Percentiles rank a stretch among this genome's conserved stretches.
These are phyloP conservation scores for Lyophyllum semitale DNA, from an alignment of 768 basidiomycete genomes.

Conservation along the genomic window DNA sequence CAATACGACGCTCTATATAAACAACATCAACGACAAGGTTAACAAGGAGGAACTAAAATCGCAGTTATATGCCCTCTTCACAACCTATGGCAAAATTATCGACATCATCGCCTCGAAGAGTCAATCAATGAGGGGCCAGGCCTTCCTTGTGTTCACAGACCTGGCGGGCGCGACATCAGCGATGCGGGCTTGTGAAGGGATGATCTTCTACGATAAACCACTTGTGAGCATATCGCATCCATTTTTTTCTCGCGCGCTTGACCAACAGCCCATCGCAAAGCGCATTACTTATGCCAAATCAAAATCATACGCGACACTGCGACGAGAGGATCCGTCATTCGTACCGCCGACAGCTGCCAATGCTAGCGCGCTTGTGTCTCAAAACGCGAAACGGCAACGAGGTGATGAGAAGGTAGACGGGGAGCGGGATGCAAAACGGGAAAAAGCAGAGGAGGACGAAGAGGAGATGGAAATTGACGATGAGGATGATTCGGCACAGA, in stretches of 20 bases:
- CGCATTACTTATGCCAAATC: conserved; percentile 89
- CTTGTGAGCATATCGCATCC: conserved; percentile 58
- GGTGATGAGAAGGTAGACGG: conserved; percentile 60
- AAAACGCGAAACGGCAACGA: conserved; percentile 65
- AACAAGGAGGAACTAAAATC: conserved; percentile 86
- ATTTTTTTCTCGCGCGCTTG: conserved; percentile 7
- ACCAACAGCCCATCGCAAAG: conserved; percentile 40
- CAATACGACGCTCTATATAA: conserved; percentile 86
- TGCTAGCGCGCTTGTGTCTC: conserved; percentile 46
- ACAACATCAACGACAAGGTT: conserved; percentile 91
- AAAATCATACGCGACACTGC: conserved; percentile 84
- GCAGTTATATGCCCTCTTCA: conserved; percentile 87
- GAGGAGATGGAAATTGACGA: conserved; percentile 96
- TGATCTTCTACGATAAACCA: conserved; percentile 90
- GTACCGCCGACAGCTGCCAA: conserved; percentile 71
- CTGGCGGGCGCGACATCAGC: conserved; percentile 89
- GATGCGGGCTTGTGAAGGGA: conserved; percentile 90
- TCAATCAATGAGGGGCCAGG: conserved; percentile 88
- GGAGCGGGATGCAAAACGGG: conserved; percentile 64
- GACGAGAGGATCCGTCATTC: conserved; percentile 79
- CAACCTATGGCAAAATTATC: conserved; percentile 90
- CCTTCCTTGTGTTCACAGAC: conserved; percentile 95
- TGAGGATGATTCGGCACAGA: conserved; percentile 64
- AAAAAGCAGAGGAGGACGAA: conserved; percentile 72
- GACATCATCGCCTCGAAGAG: conserved; percentile 91